Conservation (phyloP, 495 filamentous ascomycete genomes). For the Xylaria longipes region DNA sequence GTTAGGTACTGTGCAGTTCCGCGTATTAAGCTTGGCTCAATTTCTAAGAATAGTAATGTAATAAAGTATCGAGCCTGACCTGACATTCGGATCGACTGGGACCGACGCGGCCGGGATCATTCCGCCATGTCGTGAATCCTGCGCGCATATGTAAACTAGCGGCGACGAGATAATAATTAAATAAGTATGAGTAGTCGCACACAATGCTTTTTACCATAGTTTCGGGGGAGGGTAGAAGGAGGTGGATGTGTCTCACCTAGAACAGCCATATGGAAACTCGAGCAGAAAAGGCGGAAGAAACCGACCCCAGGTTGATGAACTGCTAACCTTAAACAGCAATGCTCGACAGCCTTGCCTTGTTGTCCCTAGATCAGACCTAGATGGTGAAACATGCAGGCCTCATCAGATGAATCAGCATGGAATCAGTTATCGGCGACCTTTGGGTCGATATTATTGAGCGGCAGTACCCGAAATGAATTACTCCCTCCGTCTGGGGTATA, state of each 20-base stretch:
- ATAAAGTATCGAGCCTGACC: conserved; percentile 17
- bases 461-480: conserved; percentile 11
- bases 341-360: conserved; percentile 17
- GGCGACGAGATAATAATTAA: not conserved
- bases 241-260: conserved; percentile 12
- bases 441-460: conserved; percentile 1
- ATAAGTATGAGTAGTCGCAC: not conserved
- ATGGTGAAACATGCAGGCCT: conserved; percentile 28
- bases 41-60: conserved; percentile 27
- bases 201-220: not conserved
- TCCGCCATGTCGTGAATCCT: conserved; percentile 18
- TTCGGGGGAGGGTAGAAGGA: not conserved
- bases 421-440: conserved; percentile 1
- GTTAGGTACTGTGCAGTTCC: conserved; percentile 13
- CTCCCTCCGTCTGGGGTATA: conserved; percentile 20
- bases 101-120: conserved; percentile 16
- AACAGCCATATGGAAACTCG: not conserved
- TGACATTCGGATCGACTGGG: conserved; percentile 23
- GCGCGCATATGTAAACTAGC: not conserved
- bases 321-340: conserved; percentile 11
- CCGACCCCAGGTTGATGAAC: conserved; percentile 25
- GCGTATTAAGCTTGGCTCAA: conserved; percentile 7
- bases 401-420: conserved; percentile 15
- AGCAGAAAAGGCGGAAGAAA: conserved; percentile 20
- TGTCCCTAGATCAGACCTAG: no score